Evolutionary conservation across 2,329 filamentous ascomycete genomes (phyloP).

Genomic region (Ophiostoma populinum): DNA sequence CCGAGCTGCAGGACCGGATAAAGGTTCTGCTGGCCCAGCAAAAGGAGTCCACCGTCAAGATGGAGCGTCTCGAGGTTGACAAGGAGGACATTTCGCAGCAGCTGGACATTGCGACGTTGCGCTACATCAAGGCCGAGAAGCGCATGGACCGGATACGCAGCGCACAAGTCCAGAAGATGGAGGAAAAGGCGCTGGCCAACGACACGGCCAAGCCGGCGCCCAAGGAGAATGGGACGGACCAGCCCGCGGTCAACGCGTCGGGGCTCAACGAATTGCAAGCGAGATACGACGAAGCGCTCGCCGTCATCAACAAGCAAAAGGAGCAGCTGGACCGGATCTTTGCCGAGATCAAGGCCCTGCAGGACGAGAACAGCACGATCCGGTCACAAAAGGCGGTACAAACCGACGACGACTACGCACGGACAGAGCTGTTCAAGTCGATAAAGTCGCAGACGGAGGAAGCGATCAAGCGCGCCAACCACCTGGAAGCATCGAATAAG

Average conservation of each 20-base stretch:
- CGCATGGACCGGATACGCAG: conserved; percentile 83
- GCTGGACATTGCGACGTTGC: conserved; percentile 70
- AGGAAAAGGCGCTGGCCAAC: conserved; percentile 69
- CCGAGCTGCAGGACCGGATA: conserved; percentile 58
- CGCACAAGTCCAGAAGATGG: conserved; percentile 74
- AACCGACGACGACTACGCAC: conserved; percentile 83
- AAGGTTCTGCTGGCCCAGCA: conserved; percentile 61
- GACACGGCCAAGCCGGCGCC: conserved; percentile 28
- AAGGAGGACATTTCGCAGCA: conserved; percentile 76
- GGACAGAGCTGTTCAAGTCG: conserved; percentile 85
- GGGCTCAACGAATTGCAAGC: conserved; percentile 52
- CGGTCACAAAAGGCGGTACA: conserved; percentile 51
- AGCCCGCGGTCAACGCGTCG: conserved; percentile 31
- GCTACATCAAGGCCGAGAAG: conserved; percentile 92
- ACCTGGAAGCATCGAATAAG: conserved; percentile 75
- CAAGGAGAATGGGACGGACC: conserved; percentile 34
- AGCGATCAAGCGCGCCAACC: conserved; percentile 78
- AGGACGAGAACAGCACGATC: conserved; percentile 63
- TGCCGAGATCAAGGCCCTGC: conserved; percentile 54
- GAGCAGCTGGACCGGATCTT: conserved; percentile 71
- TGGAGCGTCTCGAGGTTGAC: conserved; percentile 59
- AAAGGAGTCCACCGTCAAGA: conserved; percentile 61
- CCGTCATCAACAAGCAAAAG: conserved; percentile 66
- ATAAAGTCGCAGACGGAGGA: conserved; percentile 85
- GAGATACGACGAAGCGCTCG: conserved; percentile 60